phyloP scores from a whole-genome alignment of 345 rosid species.

The Corchorus capsularis region DNA sequence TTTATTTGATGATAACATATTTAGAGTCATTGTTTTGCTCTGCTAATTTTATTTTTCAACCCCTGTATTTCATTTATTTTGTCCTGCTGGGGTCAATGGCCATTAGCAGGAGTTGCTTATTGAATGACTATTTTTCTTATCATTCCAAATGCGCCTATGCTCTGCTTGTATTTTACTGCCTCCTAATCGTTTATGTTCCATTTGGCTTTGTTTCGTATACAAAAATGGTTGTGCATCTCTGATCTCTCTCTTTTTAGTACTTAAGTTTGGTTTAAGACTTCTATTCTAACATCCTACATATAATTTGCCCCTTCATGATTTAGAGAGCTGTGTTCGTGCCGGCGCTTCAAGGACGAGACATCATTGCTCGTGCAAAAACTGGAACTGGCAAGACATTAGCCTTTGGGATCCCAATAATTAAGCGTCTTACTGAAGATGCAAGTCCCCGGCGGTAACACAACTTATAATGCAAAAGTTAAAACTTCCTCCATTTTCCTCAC shows the following conservation, averaged over 20 bases:
- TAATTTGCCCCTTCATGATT: neutral
- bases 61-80: neutral
- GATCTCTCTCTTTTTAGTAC: neutral
- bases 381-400: conserved; percentile 99
- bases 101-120: neutral
- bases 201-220: neutral
- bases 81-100: neutral
- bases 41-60: too few species aligned
- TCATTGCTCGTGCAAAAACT: conserved; percentile 98
- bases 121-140: neutral
- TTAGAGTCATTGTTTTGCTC: neutral
- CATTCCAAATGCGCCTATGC: neutral
- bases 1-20: neutral
- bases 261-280: neutral
- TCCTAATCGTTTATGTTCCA: neutral
- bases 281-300: neutral
- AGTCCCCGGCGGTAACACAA: conserved; percentile 53
- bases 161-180: neutral
- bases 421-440: conserved; percentile 68
- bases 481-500: neutral
- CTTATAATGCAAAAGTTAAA: neutral
- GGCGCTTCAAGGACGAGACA: conserved; percentile 82
- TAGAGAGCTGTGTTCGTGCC: conserved; percentile 92
- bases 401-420: conserved; percentile 90
- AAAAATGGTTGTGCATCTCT: neutral